Base-by-base conservation (phyloP, 306 rosid genomes). In the Sphenostylis stenocarpa region DNA sequence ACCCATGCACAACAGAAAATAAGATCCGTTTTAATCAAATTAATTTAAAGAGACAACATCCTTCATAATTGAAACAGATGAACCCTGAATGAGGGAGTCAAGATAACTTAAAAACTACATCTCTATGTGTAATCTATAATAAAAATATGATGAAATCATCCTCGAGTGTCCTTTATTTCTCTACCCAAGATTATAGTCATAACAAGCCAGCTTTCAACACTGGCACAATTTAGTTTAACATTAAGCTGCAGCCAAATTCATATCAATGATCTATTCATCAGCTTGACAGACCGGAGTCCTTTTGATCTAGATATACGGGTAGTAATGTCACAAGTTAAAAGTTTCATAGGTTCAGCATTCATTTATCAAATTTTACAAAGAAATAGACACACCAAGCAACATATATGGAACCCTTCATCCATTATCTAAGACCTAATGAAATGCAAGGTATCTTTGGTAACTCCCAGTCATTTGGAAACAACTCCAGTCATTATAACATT, bases 201-300 rank as follows among this genome's bases (percentile, higher is more conserved):
- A 24, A 60, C n/a, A 15, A 39, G 65, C 57, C 16, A 39, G 17
- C 69, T 78, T 72, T 51, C 48, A 58, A 60, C 38, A 41, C 62
- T 20, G 15, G 15, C 56, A 34, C 51, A 17, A 34, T 52, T 67
- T 31, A 49, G 31, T 68, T 67, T 52, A 36, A 41, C 48, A 68
- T 44, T 20, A 21, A 28, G 43, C 64, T 51, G 21, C 31, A 52
- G 34, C 9, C 14, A 15, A 11, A 24, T 63, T 53, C 23, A 15
- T 63, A 6, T 33, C 15, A 9, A 16, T 64, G 62, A 21, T 51
- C 61, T 15, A 45, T 7, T 47, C 45, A 62, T 71, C 45, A 53
- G 20, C 48, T 55, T 53, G 65, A 77, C 9, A 21, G 72, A 75
- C 26, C 33, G 75, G 75, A 69, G 66, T 49, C 60, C 51, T 72